A percentile compares a stretch with the other conserved stretches of the same genome.
Evolutionary conservation across 345 rosid species (phyloP).

Genomic region (Hypericum perforatum): DNA sequence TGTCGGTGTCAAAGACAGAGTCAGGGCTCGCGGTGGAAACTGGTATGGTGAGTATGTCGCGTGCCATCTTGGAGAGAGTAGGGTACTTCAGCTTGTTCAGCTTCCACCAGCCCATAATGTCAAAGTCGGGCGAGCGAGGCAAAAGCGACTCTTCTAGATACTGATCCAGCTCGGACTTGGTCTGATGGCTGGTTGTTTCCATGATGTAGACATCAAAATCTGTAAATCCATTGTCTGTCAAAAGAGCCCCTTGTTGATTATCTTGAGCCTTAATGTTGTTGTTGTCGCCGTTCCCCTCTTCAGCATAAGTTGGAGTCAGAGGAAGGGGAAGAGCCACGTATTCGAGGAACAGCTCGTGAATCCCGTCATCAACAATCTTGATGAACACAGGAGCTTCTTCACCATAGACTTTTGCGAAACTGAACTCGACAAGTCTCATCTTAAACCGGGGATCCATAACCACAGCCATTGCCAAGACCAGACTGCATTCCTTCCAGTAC

Average conservation of each 20-base stretch:
- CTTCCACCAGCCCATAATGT: constrained; percentile 90
- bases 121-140: constrained; percentile 69
- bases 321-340: constrained; percentile 66
- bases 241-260: constrained; percentile 29
- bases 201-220: constrained; percentile 76
- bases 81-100: constrained; percentile 77
- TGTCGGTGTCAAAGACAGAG: constrained; percentile 43
- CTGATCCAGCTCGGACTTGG: constrained; percentile 78
- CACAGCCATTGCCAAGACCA: constrained; percentile 71
- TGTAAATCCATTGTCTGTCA: constrained; percentile 52
- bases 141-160: constrained; percentile 73
- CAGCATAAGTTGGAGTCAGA: constrained; percentile 49
- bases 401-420: constrained; percentile 73
- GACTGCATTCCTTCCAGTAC: constrained; percentile 80
- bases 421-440: constrained; percentile 92
- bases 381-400: constrained; percentile 54
- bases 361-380: constrained; percentile 68
- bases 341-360: constrained; percentile 73
- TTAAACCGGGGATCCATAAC: constrained; percentile 98
- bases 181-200: constrained; percentile 62
- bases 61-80: constrained; percentile 77
- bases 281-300: constrained; percentile 33
- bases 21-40: constrained; percentile 49
- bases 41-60: constrained; percentile 59
- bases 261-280: constrained; percentile 27